phyloP scores from a whole-genome alignment of 2,329 filamentous ascomycete genomes.

The Ceratocystis lukuohia region DNA sequence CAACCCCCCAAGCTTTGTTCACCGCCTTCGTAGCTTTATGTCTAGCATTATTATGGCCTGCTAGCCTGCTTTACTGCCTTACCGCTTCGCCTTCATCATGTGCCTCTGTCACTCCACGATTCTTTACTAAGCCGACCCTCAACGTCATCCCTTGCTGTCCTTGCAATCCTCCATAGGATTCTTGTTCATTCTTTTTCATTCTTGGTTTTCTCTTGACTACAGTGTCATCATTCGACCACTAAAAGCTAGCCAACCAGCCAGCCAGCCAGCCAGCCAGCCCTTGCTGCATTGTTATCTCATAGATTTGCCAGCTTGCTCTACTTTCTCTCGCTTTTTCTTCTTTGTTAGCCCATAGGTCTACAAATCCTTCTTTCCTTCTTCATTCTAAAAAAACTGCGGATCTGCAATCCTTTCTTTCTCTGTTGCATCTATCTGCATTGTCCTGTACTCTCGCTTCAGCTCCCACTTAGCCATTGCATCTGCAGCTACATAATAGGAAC shows the following conservation, averaged over 20 bases:
- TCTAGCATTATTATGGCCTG: background rate
- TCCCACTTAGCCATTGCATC: constrained; percentile 12
- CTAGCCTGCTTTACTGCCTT: background rate
- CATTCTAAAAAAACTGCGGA: background rate
- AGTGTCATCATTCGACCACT: too few relatives aligned
- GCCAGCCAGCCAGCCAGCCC: background rate
- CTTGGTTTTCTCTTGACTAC: background rate
- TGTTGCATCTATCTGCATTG: constrained; percentile 6
- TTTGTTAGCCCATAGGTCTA: background rate
- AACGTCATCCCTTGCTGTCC: background rate
- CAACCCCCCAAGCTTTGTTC: background rate
- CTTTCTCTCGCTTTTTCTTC: background rate
- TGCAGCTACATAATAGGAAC: background rate
- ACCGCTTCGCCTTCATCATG: background rate
- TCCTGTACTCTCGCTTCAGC: constrained; percentile 14
- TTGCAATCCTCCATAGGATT: background rate
- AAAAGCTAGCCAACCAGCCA: background rate
- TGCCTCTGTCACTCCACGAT: background rate
- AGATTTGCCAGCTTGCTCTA: background rate
- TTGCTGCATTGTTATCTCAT: background rate
- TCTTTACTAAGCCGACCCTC: background rate
- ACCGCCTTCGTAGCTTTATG: background rate
- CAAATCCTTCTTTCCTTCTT: background rate
- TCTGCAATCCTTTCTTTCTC: background rate
- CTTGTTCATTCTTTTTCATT: background rate